A percentile compares a stretch with the other conserved stretches of the same genome.
Evolutionary conservation across 805 yeast genomes (phyloP).

Genomic region (Wickerhamiella azymoides): DNA sequence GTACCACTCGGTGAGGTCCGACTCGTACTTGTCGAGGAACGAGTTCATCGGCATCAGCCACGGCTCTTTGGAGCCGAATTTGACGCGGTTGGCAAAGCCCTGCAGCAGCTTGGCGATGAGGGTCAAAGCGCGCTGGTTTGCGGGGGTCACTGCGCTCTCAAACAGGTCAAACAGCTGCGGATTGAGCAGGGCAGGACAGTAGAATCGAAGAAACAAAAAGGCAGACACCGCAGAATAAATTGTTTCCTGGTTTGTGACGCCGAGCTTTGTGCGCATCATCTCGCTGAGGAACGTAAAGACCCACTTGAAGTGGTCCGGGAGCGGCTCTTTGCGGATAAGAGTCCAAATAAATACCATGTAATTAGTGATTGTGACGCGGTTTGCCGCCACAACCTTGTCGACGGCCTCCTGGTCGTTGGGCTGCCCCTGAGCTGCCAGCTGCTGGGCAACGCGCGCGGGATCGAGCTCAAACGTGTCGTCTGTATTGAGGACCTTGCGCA

Average conservation of each 20-base stretch:
- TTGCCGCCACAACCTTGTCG: constrained; percentile 32
- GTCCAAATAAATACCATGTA: constrained; percentile 25
- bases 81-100: constrained; percentile 62
- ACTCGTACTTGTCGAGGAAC: constrained; percentile 45
- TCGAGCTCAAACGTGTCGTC: constrained; percentile 65
- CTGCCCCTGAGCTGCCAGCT: constrained; percentile 20
- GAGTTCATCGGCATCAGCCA: constrained; percentile 57
- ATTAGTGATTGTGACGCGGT: constrained; percentile 34
- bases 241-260: constrained; percentile 4
- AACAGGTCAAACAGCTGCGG: constrained; percentile 75
- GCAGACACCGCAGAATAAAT: constrained; percentile 69
- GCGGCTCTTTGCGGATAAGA: constrained; percentile 12
- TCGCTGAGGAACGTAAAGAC: constrained; percentile 14
- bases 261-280: constrained; percentile 9
- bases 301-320: constrained; percentile 18
- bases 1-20: constrained; percentile 52
- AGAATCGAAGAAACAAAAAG: constrained; percentile 66
- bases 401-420: constrained; percentile 26
- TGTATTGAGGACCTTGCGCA: constrained; percentile 36
- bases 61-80: constrained; percentile 73
- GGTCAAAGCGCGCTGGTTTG: constrained; percentile 63
- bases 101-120: constrained; percentile 61
- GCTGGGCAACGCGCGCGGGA: constrained; percentile 35
- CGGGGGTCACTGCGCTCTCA: constrained; percentile 54
- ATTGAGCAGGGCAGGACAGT: constrained; percentile 83